Conservation (phyloP, 148 eudicot genomes). For the Polygonum maritimum region DNA sequence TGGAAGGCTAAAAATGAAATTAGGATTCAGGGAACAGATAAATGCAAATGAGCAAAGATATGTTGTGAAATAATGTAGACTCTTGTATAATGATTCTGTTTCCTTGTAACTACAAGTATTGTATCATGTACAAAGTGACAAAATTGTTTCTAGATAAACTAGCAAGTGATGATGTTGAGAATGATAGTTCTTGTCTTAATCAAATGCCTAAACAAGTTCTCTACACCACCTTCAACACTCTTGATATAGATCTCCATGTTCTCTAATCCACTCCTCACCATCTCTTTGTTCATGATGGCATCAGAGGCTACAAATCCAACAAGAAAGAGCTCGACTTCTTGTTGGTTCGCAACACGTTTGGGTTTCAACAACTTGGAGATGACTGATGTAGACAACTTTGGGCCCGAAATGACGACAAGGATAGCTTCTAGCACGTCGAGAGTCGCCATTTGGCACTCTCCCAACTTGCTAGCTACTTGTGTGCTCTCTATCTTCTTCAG, state of each 20-base stretch:
- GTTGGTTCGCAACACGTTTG: not conserved
- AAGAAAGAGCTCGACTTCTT: not conserved
- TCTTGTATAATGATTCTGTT: not conserved
- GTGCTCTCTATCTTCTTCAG: not conserved
- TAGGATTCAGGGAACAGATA: too few relatives aligned
- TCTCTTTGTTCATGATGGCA: conserved; percentile 6
- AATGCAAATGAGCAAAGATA: not conserved
- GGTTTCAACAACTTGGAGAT: conserved; percentile 2
- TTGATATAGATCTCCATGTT: conserved; percentile 19
- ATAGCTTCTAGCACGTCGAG: not conserved
- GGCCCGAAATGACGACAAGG: not conserved
- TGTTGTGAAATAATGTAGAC: not conserved
- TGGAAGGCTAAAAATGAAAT: too few relatives aligned
- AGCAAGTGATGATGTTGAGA: conserved; percentile 20
- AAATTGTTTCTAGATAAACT: not conserved
- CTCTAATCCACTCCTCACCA: conserved; percentile 1
- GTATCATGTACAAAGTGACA: not conserved
- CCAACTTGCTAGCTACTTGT: not conserved
- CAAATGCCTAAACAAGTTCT: conserved; percentile 19
- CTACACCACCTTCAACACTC: conserved; percentile 20
- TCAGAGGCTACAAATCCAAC: conserved; percentile 1
- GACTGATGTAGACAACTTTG: not conserved
- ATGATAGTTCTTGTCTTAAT: conserved; percentile 24
- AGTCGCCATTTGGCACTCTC: conserved; percentile 8
- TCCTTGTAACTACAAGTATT: not conserved